phyloP scores from a whole-genome alignment of 179 eudicot genomes.

The Gypsophila paniculata region DNA sequence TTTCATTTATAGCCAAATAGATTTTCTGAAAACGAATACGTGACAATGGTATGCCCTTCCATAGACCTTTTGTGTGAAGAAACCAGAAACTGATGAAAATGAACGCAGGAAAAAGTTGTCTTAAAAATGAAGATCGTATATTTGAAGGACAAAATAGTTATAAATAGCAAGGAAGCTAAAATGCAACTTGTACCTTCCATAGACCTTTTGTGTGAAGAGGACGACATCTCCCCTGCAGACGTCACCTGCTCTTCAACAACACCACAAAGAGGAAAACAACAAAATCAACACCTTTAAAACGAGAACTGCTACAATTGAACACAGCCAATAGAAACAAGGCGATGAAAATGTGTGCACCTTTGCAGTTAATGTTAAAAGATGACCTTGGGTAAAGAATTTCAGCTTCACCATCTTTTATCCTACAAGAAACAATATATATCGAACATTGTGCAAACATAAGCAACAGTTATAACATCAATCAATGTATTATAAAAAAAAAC shows the following conservation, averaged over 20 bases:
- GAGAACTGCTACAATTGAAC: constrained; percentile 2
- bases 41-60: not conserved
- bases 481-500: not conserved
- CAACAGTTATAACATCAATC: not conserved
- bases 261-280: constrained; percentile 6
- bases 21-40: not conserved
- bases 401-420: constrained; percentile 67
- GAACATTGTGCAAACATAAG: not conserved
- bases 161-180: not conserved
- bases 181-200: constrained; percentile 38
- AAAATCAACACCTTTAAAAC: not conserved
- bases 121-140: not conserved
- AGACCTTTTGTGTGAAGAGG: constrained; percentile 69
- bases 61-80: no score
- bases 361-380: constrained; percentile 67
- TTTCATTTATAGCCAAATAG: not conserved
- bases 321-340: constrained; percentile 2
- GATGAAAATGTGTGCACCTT: constrained; percentile 35
- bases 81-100: not conserved
- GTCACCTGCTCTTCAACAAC: constrained; percentile 52
- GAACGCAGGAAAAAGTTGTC: not conserved
- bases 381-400: constrained; percentile 63
- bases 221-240: constrained; percentile 84
- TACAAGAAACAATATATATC: constrained; percentile 22
- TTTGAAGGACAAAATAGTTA: not conserved